These are phyloP conservation scores for Angophora floribunda DNA, from an alignment of 345 rosid species.

Conservation along the genomic window DNA sequence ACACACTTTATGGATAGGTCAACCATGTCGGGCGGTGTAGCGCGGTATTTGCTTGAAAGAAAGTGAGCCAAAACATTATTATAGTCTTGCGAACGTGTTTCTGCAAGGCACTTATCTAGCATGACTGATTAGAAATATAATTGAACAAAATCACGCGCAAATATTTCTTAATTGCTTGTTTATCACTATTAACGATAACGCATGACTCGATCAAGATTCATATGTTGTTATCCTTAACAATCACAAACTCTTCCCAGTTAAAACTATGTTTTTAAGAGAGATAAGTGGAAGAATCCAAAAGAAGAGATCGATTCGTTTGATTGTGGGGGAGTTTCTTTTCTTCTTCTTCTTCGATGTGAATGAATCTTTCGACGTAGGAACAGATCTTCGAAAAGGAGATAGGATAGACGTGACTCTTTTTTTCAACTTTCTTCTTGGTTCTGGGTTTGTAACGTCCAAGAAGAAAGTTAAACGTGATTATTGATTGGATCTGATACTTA, in stretches of 20 bases:
- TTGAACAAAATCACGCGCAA: neutral
- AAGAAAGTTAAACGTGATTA: neutral
- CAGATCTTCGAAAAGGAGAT: neutral
- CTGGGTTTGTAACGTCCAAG: neutral
- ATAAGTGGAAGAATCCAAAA: neutral
- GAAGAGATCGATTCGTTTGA: neutral
- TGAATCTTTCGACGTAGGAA: neutral
- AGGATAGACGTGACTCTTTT: neutral
- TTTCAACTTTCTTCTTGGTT: neutral
- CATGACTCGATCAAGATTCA: too few relatives aligned
- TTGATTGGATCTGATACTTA: neutral
- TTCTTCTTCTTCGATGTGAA: neutral
- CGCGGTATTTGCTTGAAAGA: neutral
- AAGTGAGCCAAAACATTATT: neutral
- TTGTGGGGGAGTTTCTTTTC: neutral
- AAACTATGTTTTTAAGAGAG: neutral
- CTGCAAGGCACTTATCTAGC: neutral
- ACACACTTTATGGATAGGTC: neutral
- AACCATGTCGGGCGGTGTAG: neutral
- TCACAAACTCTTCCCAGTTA: neutral
- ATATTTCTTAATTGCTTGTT: neutral
- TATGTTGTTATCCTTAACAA: too few relatives aligned
- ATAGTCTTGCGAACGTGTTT: neutral
- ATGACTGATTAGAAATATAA: neutral
- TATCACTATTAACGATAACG: too few relatives aligned